Evolutionary conservation across 73 alveolate genomes (phyloP).

Genomic region (Effrenium voratum): DNA sequence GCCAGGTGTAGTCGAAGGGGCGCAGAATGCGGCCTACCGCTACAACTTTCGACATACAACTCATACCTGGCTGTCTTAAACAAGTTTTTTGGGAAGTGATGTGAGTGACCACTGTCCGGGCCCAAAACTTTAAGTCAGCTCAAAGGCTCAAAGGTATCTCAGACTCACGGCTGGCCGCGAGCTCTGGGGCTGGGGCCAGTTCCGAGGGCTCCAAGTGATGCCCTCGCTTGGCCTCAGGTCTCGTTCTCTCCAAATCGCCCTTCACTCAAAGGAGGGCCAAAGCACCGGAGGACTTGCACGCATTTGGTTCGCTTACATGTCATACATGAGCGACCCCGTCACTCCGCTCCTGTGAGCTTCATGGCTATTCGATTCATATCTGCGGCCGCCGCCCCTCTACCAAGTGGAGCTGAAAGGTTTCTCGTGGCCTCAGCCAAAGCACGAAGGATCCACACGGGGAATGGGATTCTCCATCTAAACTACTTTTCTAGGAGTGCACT

Average conservation of each 20-base stretch:
- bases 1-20: not conserved
- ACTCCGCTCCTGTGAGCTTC: too few relatives aligned
- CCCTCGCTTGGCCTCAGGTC: constrained; percentile 64
- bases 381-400: constrained; percentile 67
- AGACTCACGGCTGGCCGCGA: too few relatives aligned
- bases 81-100: not conserved
- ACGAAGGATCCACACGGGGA: too few relatives aligned
- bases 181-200: constrained; percentile 24
- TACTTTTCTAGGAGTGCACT: too few relatives aligned
- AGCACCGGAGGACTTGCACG: not conserved
- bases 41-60: not conserved
- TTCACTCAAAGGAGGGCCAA: not conserved
- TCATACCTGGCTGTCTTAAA: not conserved
- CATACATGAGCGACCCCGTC: too few relatives aligned
- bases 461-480: too few relatives aligned
- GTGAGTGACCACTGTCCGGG: too few relatives aligned
- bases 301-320: too few relatives aligned
- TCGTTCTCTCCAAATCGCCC: too few relatives aligned
- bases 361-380: too few relatives aligned
- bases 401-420: constrained; percentile 93
- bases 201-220: constrained; percentile 78
- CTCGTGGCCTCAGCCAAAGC: constrained; percentile 40
- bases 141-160: too few relatives aligned
- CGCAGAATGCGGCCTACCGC: not conserved
- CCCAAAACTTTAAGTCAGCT: too few relatives aligned